Percentiles rank a stretch among this genome's conserved stretches.
phyloP scores from a whole-genome alignment of 495 filamentous ascomycete species.

The Trichoderma asperelloides region DNA sequence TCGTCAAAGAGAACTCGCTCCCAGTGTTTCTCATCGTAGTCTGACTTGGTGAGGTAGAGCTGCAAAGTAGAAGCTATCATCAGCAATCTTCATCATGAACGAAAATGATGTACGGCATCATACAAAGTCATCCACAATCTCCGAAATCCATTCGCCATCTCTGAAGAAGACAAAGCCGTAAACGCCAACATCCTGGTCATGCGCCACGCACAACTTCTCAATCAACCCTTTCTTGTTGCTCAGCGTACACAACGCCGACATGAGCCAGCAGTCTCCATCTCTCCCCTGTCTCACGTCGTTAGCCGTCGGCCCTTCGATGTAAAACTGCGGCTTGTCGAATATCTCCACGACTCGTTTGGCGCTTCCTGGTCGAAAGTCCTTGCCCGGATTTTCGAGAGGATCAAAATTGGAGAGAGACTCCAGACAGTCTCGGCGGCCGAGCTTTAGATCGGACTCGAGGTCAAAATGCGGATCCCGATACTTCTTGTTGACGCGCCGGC shows the following conservation, averaged over 20 bases:
- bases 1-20: conserved; percentile 65
- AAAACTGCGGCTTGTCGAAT: conserved; percentile 82
- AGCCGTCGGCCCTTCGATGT: conserved; percentile 70
- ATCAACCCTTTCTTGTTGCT: conserved; percentile 73
- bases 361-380: conserved; percentile 42
- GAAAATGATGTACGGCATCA: neutral
- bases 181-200: conserved; percentile 72
- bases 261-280: conserved; percentile 87
- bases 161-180: conserved; percentile 94
- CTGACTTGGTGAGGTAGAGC: conserved; percentile 70
- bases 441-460: conserved; percentile 71
- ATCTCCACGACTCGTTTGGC: conserved; percentile 72
- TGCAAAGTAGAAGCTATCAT: neutral
- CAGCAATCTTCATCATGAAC: conserved; percentile 12
- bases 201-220: conserved; percentile 72
- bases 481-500: conserved; percentile 76
- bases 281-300: conserved; percentile 73
- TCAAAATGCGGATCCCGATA: conserved; percentile 88
- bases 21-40: conserved; percentile 65
- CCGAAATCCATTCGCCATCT: conserved; percentile 88
- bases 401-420: conserved; percentile 46
- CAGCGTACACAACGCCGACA: conserved; percentile 78
- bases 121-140: conserved; percentile 66
- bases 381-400: conserved; percentile 17
- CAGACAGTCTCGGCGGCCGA: conserved; percentile 47